Base-by-base conservation (phyloP, 352 stramenopile species). In the Globisporangium ultimum region DNA sequence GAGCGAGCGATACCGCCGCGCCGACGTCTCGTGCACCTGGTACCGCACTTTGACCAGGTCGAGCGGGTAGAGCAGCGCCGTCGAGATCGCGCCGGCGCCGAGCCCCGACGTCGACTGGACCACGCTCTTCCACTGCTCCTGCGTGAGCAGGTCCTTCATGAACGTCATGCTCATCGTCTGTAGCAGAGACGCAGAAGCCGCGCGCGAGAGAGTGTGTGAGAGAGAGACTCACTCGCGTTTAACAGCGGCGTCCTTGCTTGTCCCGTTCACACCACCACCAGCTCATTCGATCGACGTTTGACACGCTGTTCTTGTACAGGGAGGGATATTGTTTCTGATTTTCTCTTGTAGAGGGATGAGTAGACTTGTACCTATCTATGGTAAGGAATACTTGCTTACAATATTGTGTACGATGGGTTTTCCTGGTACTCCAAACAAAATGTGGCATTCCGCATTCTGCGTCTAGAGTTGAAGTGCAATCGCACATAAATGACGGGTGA, bases 11-110 rank as follows among this genome's bases (percentile, higher is more conserved):
- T 91, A 93, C 18, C 80, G 73, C 43, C 74, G 76, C 45, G 70
- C 70, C 12, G 79, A 92, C 40, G 72, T 70, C 72, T 98, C 93
- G 55, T 98, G 87, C 40, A 99, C 96, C 74, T 99, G 97, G 66
- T 99, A 97, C 47, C 96, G 87, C 38, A 97, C 90, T 74, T 99
- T 99, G 56, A 99, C 88, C 36, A 99, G 83, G 61, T 99, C 97
- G 41, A 99, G 69, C 48, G 97, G 97, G 68, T 99, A 98, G 28
- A 99, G 72, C 52, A 93, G 57, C 40, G 81, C 74, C 17, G 87
- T 95, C 36, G 84, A 93, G 36, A 94, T 76, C 40, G 84, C 84
- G 22, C 87, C 87, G 9, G 86, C 87, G 41, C 82, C 78, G 18
- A 96, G 67, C 0, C 87, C 87, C 17, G 81, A 84, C 22, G 73